phyloP scores from a whole-genome alignment of 2,329 filamentous ascomycete species.

The Didymella pinodella region DNA sequence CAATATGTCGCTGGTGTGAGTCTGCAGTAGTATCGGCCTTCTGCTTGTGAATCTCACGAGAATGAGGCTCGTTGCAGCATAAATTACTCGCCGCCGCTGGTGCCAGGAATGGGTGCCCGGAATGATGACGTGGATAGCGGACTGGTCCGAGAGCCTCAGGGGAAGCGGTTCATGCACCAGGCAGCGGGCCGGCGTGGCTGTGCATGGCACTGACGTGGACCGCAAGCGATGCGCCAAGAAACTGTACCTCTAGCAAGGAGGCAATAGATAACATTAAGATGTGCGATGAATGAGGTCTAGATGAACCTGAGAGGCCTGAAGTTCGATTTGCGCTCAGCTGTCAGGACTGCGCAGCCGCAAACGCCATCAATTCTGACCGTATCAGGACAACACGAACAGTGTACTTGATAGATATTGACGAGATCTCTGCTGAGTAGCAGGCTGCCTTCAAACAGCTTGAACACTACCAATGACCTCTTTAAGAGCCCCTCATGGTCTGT shows the following conservation, averaged over 20 bases:
- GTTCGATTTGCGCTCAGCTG: slow-evolving; percentile 1
- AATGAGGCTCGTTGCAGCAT: slow-evolving; percentile 12
- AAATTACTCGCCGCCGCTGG: slow-evolving; percentile 12
- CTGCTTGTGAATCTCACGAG: neutral
- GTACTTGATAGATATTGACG: neutral
- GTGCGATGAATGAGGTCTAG: neutral
- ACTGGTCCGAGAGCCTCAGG: slow-evolving; percentile 28
- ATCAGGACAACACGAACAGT: neutral
- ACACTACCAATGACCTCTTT: neutral
- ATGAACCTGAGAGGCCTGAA: neutral
- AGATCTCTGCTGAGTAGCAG: neutral
- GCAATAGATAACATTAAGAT: neutral
- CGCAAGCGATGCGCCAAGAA: neutral
- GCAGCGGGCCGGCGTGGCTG: slow-evolving; percentile 14
- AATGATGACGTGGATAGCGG: slow-evolving; percentile 33
- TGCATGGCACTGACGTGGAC: slow-evolving; percentile 23
- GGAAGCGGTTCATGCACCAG: slow-evolving; percentile 26
- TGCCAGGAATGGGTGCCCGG: slow-evolving; percentile 17
- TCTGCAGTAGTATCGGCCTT: neutral
- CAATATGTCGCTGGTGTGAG: neutral
- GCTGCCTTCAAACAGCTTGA: neutral
- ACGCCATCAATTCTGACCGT: neutral
- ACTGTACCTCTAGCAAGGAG: slow-evolving; percentile 4
- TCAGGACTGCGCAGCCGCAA: neutral
- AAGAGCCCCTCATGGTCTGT: slow-evolving; percentile 27